These are phyloP conservation scores for Leonotis leonurus DNA, from an alignment of 257 asterid genomes.

Conservation along the genomic window DNA sequence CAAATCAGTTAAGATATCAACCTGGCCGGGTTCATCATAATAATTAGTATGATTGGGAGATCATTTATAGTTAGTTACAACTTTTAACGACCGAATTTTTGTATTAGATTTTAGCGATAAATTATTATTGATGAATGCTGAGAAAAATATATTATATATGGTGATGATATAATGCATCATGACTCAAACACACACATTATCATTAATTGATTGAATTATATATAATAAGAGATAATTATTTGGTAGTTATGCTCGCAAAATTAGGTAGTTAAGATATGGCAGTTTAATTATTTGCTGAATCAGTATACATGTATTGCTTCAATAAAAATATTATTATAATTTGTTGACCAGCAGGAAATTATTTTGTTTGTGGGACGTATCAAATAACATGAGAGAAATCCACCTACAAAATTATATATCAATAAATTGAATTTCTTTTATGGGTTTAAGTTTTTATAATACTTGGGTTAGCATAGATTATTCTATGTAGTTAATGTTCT, in stretches of 20 bases:
- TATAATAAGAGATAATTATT: conserved; percentile 1
- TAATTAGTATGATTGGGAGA: background rate
- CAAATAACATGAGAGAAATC: too few species aligned
- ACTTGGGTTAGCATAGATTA: too few species aligned
- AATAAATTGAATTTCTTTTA: too few species aligned
- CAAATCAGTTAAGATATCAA: conserved; percentile 17
- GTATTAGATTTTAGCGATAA: conserved; percentile 10
- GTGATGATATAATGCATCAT: background rate
- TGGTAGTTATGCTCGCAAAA: background rate
- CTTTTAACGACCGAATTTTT: conserved; percentile 22
- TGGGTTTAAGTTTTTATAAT: too few species aligned
- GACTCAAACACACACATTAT: too few species aligned
- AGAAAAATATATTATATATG: too few species aligned
- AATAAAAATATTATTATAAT: background rate
- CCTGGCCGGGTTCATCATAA: too few species aligned
- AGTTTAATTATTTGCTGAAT: background rate
- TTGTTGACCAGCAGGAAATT: too few species aligned
- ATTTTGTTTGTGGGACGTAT: too few species aligned
- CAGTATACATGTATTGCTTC: background rate
- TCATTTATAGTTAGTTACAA: background rate
- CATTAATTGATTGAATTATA: background rate
- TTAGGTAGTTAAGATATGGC: conserved; percentile 8
- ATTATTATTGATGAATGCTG: conserved; percentile 8
- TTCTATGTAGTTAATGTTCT: too few species aligned
- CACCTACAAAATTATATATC: too few species aligned